These are phyloP conservation scores for Ganoderma leucocontextum DNA, from an alignment of 1,284 basidiomycete species.

Conservation along the genomic window DNA sequence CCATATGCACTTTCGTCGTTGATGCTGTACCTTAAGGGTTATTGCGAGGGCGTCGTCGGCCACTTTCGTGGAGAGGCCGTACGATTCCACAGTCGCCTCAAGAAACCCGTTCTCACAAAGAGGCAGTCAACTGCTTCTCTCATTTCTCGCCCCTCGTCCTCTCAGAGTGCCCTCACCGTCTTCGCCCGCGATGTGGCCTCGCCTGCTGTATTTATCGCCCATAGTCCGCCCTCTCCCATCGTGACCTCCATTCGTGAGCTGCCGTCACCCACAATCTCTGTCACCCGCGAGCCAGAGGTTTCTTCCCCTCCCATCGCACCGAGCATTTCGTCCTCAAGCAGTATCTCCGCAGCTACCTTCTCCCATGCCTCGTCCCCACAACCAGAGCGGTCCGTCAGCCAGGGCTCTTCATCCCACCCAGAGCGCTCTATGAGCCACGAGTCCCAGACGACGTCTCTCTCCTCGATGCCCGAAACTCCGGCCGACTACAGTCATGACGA, in stretches of 20 bases:
- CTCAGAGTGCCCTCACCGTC: slow-evolving; percentile 36
- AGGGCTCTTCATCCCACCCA: slow-evolving; percentile 16
- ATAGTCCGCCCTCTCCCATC: slow-evolving; percentile 25
- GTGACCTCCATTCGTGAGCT: slow-evolving; percentile 30
- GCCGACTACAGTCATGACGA: slow-evolving; percentile 31
- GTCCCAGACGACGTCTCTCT: slow-evolving; percentile 34
- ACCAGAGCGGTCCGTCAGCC: slow-evolving; percentile 29
- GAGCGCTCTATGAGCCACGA: slow-evolving; percentile 35
- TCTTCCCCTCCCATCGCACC: slow-evolving; percentile 25
- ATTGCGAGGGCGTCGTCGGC: slow-evolving; percentile 93
- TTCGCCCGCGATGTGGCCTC: slow-evolving; percentile 30
- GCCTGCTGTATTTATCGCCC: slow-evolving; percentile 4
- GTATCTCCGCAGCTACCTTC: slow-evolving; percentile 14
- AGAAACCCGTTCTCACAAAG: slow-evolving; percentile 82
- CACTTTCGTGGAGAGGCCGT: slow-evolving; percentile 78
- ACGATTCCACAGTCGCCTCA: slow-evolving; percentile 78
- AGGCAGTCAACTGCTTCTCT: slow-evolving; percentile 50
- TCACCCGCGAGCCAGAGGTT: slow-evolving; percentile 19
- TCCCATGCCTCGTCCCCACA: slow-evolving; percentile 19
- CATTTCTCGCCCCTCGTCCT: slow-evolving; percentile 38
- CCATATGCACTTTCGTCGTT: slow-evolving; percentile 7
- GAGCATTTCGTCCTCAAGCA: slow-evolving; percentile 23
- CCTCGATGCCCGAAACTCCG: slow-evolving; percentile 38
- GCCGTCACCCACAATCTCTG: slow-evolving; percentile 25
- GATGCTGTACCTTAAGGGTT: slow-evolving; percentile 40